phyloP scores from a whole-genome alignment of 352 stramenopile genomes.

The Pilasporangium apinafurcum region DNA sequence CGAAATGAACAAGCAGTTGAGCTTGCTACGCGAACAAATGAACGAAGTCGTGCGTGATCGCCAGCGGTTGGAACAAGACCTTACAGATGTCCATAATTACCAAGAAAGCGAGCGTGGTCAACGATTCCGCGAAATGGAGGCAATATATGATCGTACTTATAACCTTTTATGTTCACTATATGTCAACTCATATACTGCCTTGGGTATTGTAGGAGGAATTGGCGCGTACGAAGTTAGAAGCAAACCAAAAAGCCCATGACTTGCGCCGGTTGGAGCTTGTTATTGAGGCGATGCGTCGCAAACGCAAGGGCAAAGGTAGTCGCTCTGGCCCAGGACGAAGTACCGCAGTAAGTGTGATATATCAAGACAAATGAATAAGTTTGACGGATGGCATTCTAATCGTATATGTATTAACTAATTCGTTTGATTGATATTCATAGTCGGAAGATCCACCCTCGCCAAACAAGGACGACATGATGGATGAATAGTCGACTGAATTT shows the following conservation, averaged over 20 bases:
- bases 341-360: too few relatives aligned
- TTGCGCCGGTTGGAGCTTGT: conserved; percentile 37
- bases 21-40: conserved; percentile 22
- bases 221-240: conserved; percentile 40
- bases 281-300: conserved; percentile 25
- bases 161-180: too few relatives aligned
- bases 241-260: conserved; percentile 39
- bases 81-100: conserved; percentile 72
- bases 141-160: too few relatives aligned
- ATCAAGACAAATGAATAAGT: too few relatives aligned
- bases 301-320: conserved; percentile 23
- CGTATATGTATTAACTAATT: too few relatives aligned
- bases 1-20: conserved; percentile 19
- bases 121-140: conserved; percentile 56
- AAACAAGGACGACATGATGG: too few relatives aligned
- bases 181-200: not conserved
- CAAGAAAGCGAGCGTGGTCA: conserved; percentile 52
- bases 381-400: too few relatives aligned
- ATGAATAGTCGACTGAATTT: too few relatives aligned
- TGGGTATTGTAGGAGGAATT: conserved; percentile 24
- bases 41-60: conserved; percentile 39
- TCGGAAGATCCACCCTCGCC: too few relatives aligned
- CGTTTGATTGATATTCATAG: too few relatives aligned
- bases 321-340: conserved; percentile 6
- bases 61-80: conserved; percentile 47